Conservation (phyloP, 1,139 yeast genomes). For the Arxiozyma telluris region DNA sequence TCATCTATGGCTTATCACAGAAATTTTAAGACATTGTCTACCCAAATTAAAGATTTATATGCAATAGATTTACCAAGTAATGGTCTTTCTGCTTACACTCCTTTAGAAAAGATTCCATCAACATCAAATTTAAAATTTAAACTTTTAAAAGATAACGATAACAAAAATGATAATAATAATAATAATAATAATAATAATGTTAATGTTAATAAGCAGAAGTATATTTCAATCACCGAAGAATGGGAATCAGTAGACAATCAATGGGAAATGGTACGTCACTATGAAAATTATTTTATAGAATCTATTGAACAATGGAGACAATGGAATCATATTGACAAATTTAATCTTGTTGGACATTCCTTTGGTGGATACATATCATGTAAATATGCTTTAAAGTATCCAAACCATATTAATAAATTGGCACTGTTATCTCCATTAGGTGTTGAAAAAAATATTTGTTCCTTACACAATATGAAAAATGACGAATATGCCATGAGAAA, state of each 20-base stretch:
- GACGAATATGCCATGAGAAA: slow-evolving; percentile 13
- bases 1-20: slow-evolving; percentile 78
- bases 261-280: slow-evolving; percentile 22
- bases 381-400: slow-evolving; percentile 69
- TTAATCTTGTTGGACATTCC: slow-evolving; percentile 81
- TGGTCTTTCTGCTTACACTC: slow-evolving; percentile 37
- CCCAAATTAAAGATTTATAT: slow-evolving; percentile 46
- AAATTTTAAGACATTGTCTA: slow-evolving; percentile 49
- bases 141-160: neutral
- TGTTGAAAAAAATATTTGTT: slow-evolving; percentile 62
- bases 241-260: neutral
- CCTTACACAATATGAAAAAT: slow-evolving; percentile 38
- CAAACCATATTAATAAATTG: slow-evolving; percentile 53
- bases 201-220: too few relatives aligned
- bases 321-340: slow-evolving; percentile 44
- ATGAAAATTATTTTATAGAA: slow-evolving; percentile 72
- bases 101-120: slow-evolving; percentile 10
- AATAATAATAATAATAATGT: too few relatives aligned
- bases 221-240: neutral
- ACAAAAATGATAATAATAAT: neutral
- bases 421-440: slow-evolving; percentile 87
- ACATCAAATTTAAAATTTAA: neutral
- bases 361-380: slow-evolving; percentile 85
- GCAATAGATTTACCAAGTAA: slow-evolving; percentile 80
- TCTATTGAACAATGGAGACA: slow-evolving; percentile 79